Percentiles rank a stretch among this genome's conserved stretches.
These are phyloP conservation scores for Leishmania martiniquensis DNA, from an alignment of 208 protist genomes.

Conservation along the genomic window DNA sequence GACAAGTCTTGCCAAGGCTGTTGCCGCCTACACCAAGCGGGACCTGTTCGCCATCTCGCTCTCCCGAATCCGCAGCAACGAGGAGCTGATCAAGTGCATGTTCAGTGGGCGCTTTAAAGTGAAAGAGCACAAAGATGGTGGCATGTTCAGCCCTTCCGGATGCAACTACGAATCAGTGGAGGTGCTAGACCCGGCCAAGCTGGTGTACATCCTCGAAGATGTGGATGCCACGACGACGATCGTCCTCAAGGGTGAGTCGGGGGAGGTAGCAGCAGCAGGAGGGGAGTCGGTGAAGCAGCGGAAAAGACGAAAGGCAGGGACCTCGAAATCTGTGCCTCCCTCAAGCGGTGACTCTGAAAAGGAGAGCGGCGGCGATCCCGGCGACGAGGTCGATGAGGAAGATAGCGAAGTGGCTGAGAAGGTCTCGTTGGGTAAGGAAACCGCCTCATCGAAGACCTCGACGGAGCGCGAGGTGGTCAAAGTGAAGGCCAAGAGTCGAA, in stretches of 20 bases:
- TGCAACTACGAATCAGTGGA: conserved; percentile 4
- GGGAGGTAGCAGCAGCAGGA: neutral
- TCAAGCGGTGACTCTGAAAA: neutral
- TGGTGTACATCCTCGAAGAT: conserved; percentile 90
- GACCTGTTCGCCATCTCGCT: conserved; percentile 88
- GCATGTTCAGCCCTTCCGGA: neutral
- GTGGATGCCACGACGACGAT: conserved; percentile 78
- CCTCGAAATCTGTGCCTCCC: neutral
- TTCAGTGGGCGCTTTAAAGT: conserved; percentile 74
- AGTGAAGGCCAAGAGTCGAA: conserved; percentile 23
- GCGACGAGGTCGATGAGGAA: conserved; percentile 3
- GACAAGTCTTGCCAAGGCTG: conserved; percentile 92
- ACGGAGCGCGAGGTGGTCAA: conserved; percentile 27
- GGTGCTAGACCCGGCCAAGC: conserved; percentile 53
- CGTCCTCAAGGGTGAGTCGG: conserved; percentile 41
- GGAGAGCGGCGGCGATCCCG: neutral
- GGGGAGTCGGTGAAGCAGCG: neutral
- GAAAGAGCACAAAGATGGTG: conserved; percentile 27
- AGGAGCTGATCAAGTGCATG: conserved; percentile 87
- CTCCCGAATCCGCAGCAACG: conserved; percentile 78
- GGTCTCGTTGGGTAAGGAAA: conserved; percentile 5
- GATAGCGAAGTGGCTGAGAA: neutral
- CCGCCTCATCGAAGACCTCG: neutral
- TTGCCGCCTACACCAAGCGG: conserved; percentile 81
- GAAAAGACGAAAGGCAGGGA: neutral